Evolutionary conservation across 2,329 filamentous ascomycete species (phyloP), one percentile per base, ranked within the genome.

Genomic region (Zalaria sp.): DNA sequence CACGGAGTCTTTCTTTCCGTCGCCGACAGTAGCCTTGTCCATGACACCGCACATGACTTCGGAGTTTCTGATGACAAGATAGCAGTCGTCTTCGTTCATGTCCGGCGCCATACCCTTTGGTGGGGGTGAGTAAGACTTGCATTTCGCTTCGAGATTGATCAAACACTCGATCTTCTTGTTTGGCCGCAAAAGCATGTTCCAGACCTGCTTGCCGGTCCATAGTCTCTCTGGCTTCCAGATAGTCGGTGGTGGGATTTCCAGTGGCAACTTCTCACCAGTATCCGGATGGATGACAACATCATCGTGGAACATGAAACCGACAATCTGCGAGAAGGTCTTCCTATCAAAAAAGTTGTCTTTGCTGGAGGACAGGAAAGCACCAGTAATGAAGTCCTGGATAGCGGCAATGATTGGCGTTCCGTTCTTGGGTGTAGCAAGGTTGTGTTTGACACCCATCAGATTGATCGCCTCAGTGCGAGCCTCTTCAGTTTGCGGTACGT

Each of bases 301-400:
- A 25, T 79, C 80, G 39, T 88, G 81, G 55, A 95, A 79, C 91
- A 98, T 98, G 61, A 88, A 91, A 60, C 84, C 81, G 57, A 88
- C 93, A 35, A 95, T 76, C 51, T 93, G 88, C 2, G 83, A 81
- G 55, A 98, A 98, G 0, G 83, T 80, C 52, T 81, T 82, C 40
- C 89, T 79, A 53, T 93, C 86, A 55, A 83, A 94, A 62, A 98
- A 96, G 43, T 79, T 77, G 57, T 96, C 89, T 57, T 96, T 96
- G 61, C 80, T 83, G 53, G 86, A 94, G 26, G 96, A 69, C 3
- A 96, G 66, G 57, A 87, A 98, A 0, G 91, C 84, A 3, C 88
- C 88, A 26, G 89, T 96, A 53, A 98, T 96, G 65, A 98, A 98
- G 70, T 98, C 91, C 56, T 98, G 91, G 27, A 93, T 98, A n/a